Evolutionary conservation across 805 yeast species (phyloP), one percentile per base, ranked within the genome.

Genomic region (Kluyveromyces aestuarii): DNA sequence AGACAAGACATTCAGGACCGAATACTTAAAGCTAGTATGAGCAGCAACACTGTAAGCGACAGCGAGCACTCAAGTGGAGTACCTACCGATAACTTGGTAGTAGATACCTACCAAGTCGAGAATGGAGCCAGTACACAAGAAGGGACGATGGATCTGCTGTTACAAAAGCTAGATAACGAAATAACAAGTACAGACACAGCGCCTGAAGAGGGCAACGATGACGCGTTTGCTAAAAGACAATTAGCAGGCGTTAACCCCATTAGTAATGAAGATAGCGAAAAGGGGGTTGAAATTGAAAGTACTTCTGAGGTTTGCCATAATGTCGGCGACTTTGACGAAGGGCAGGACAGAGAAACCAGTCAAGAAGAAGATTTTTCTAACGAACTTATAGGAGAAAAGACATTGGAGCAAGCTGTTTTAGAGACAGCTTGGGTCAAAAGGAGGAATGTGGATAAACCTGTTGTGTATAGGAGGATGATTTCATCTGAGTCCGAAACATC

Each of bases 351-450:
- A 30, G 35, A 10, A 4, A 30, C 14, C 4, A 11, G 35, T 30
- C 35, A 30, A 13, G 14, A 30, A 13, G 14, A 30, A 30, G 35
- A 30, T 30, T 30, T 30, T 9, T 7, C 13, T 39, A 25, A 13
- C 41, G 41, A 25, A 16, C n/a, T 41, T n/a, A 13, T 11, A 9
- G 36, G 35, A 17, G 39, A 17, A 33, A 27, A 35, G 36, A 27
- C 17, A 13, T 17, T 43, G 37, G 37, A 41, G 16, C 16, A 27
- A 21, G 17, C 42, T 9, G 16, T 30, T 17, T 18, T 40, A 17
- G 27, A 43, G 16, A 43, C 45, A 9, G 46, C 46, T 11, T 44
- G 46, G 46, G 41, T 36, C 35, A 36, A 44, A 19, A 25, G 36
- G 14, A 9, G 37, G n/a, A n/a, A 25, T 21, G n/a, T 9, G n/a